phyloP scores from a whole-genome alignment of 2,329 filamentous ascomycete genomes.

The Aspergillus cejpii region DNA sequence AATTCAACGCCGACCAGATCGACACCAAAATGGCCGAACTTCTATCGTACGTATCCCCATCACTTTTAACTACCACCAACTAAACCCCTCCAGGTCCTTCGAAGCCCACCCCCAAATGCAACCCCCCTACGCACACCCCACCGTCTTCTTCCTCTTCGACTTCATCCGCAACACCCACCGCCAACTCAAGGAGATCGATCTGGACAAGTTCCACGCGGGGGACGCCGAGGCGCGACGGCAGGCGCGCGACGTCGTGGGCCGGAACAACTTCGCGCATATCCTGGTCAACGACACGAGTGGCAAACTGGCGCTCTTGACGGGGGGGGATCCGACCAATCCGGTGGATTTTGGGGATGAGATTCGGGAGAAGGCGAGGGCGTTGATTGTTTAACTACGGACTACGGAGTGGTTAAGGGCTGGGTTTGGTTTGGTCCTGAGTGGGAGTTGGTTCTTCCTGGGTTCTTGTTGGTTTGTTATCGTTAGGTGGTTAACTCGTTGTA shows the following conservation, averaged over 20 bases:
- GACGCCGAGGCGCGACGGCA: conserved; percentile 14
- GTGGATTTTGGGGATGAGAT: conserved; percentile 28
- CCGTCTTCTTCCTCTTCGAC: conserved; percentile 52
- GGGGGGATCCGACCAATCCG: conserved; percentile 19
- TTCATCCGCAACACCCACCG: conserved; percentile 64
- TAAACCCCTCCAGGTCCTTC: conserved; percentile 20
- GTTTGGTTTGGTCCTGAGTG: too few species aligned
- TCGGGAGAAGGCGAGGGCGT: conserved; percentile 17
- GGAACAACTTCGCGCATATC: conserved; percentile 24
- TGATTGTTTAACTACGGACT: conserved; percentile 12
- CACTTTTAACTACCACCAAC: not conserved
- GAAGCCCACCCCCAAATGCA: conserved; percentile 29
- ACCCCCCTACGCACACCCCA: conserved; percentile 25
- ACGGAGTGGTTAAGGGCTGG: too few species aligned
- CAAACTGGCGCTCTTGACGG: conserved; percentile 27
- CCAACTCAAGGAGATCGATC: conserved; percentile 21
- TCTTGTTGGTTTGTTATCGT: too few species aligned
- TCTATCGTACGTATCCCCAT: conserved; percentile 18
- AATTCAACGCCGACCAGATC: conserved; percentile 14
- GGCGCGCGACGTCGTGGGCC: conserved; percentile 22
- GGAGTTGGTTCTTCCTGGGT: too few species aligned
- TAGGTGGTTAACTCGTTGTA: too few species aligned
- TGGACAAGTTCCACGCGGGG: conserved; percentile 19
- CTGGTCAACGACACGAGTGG: conserved; percentile 26
- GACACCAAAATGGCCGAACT: conserved; percentile 23